These are phyloP conservation scores for Penicillium egyptiacum DNA, from an alignment of 495 filamentous ascomycete species.

Conservation along the genomic window DNA sequence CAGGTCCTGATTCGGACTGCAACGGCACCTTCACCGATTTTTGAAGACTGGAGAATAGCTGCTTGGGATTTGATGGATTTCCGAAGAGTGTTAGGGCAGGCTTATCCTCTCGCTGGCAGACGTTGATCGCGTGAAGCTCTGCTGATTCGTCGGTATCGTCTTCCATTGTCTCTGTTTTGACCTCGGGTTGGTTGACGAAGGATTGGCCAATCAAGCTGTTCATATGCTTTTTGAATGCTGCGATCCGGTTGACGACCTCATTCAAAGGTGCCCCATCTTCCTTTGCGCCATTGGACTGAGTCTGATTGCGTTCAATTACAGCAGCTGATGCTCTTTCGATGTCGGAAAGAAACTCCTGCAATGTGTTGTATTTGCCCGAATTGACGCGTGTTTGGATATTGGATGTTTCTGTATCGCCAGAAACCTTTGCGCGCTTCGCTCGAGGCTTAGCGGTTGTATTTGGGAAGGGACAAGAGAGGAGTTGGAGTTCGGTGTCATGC, in stretches of 20 bases:
- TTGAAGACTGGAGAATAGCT: slow-evolving; percentile 81
- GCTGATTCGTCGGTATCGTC: slow-evolving; percentile 35
- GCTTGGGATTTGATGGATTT: slow-evolving; percentile 67
- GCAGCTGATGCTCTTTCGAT: slow-evolving; percentile 49
- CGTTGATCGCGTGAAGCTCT: slow-evolving; percentile 26
- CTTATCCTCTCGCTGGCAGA: slow-evolving; percentile 45
- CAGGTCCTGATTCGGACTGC: slow-evolving; percentile 38
- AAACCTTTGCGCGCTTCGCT: slow-evolving; percentile 51
- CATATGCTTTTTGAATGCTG: slow-evolving; percentile 51
- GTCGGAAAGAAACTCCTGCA: slow-evolving; percentile 51
- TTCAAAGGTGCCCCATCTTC: slow-evolving; percentile 37
- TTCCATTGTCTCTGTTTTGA: slow-evolving; percentile 43
- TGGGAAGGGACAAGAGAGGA: slow-evolving; percentile 46
- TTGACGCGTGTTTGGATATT: slow-evolving; percentile 45
- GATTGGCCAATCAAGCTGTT: slow-evolving; percentile 50
- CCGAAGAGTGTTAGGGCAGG: slow-evolving; percentile 67
- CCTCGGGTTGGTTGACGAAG: slow-evolving; percentile 35
- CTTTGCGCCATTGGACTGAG: slow-evolving; percentile 31
- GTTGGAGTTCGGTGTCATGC: slow-evolving; percentile 44
- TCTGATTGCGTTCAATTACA: slow-evolving; percentile 46
- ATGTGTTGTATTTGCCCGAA: slow-evolving; percentile 42
- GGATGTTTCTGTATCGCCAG: slow-evolving; percentile 38
- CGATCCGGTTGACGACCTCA: slow-evolving; percentile 42
- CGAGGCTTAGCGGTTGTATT: slow-evolving; percentile 44
- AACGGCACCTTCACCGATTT: slow-evolving; percentile 44